Conservation (phyloP, 306 rosid species). For the Fagus sylvatica region DNA sequence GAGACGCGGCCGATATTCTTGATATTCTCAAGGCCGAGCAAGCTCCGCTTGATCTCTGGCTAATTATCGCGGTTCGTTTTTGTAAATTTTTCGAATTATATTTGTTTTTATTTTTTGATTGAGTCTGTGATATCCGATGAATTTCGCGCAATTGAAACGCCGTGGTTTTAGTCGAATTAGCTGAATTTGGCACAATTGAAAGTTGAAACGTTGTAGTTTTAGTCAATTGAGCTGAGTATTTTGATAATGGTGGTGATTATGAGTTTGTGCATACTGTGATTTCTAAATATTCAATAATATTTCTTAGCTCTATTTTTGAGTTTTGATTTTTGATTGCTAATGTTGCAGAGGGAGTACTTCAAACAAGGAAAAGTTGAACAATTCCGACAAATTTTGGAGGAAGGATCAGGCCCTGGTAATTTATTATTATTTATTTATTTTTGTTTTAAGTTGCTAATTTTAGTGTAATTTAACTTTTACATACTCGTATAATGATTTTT, state of each 20-base stretch:
- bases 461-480: too few relatives aligned
- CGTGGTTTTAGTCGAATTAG: too few relatives aligned
- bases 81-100: background rate
- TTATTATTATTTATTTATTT: too few relatives aligned
- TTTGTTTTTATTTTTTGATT: background rate
- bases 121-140: too few relatives aligned
- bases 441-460: too few relatives aligned
- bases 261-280: too few relatives aligned
- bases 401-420: constrained; percentile 93
- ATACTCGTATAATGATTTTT: too few relatives aligned
- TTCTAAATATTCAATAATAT: background rate
- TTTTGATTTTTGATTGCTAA: constrained; percentile 6
- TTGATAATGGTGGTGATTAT: background rate
- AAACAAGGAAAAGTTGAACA: constrained; percentile 91
- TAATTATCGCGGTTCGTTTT: constrained; percentile 72
- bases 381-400: constrained; percentile 94
- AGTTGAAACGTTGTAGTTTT: too few relatives aligned
- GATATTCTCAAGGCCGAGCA: constrained; percentile 98
- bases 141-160: too few relatives aligned
- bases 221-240: too few relatives aligned
- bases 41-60: constrained; percentile 99
- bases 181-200: too few relatives aligned
- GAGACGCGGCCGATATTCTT: constrained; percentile 90
- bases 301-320: background rate
- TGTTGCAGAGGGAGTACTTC: constrained; percentile 89